A percentile compares a stretch with the other conserved stretches of the same genome.
phyloP scores from a whole-genome alignment of 805 yeast genomes.

The Grigorovia humatica region DNA sequence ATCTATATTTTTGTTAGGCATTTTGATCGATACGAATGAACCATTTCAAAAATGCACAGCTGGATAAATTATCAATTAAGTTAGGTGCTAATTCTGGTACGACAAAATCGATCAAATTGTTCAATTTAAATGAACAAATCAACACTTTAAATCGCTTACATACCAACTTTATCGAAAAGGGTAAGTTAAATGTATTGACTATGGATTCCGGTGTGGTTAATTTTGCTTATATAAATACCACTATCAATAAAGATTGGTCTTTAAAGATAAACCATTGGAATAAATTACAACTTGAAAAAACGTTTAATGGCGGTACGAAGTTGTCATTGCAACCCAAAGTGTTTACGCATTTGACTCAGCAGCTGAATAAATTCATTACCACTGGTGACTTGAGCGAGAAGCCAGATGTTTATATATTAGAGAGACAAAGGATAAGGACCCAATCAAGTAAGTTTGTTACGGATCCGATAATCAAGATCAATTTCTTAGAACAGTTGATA shows the following conservation, averaged over 20 bases:
- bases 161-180: background rate
- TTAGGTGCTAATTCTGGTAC: conserved; percentile 17
- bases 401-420: conserved; percentile 31
- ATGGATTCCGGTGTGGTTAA: conserved; percentile 33
- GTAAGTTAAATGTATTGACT: conserved; percentile 5
- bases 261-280: conserved; percentile 29
- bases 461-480: conserved; percentile 43
- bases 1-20: too few relatives aligned
- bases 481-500: conserved; percentile 37
- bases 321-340: conserved; percentile 16
- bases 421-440: conserved; percentile 46
- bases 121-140: conserved; percentile 10
- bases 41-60: conserved; percentile 7
- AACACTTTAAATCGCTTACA: conserved; percentile 6
- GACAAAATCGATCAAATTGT: conserved; percentile 11
- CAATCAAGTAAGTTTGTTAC: conserved; percentile 37
- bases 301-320: conserved; percentile 3
- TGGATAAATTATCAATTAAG: conserved; percentile 13
- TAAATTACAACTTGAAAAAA: conserved; percentile 24
- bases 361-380: background rate
- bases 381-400: background rate
- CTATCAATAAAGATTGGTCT: conserved; percentile 6
- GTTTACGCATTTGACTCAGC: background rate
- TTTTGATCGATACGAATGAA: too few relatives aligned
- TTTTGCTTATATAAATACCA: conserved; percentile 17